These are phyloP conservation scores for Leccinum sublutescens DNA, from an alignment of 768 basidiomycete genomes.

Conservation along the genomic window DNA sequence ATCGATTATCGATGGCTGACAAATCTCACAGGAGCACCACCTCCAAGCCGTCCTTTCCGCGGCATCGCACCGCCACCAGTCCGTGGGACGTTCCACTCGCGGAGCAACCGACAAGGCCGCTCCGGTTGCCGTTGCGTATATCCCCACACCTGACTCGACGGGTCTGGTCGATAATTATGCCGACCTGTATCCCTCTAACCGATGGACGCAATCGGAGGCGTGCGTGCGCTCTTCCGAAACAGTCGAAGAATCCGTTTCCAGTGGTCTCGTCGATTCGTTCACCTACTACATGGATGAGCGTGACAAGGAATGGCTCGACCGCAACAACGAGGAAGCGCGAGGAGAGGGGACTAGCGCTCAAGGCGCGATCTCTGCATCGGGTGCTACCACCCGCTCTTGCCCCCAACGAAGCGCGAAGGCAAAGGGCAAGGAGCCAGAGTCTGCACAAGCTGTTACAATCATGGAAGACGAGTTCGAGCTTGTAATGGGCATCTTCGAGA, in stretches of 20 bases:
- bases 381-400: slow-evolving; percentile 53
- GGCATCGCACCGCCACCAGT: slow-evolving; percentile 48
- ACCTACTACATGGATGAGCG: slow-evolving; percentile 96
- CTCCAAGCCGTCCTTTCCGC: slow-evolving; percentile 57
- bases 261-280: slow-evolving; percentile 69
- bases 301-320: slow-evolving; percentile 92
- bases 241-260: slow-evolving; percentile 69
- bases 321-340: slow-evolving; percentile 82
- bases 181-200: slow-evolving; percentile 63
- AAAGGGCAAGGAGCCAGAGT: slow-evolving; percentile 82
- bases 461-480: slow-evolving; percentile 93
- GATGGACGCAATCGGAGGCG: slow-evolving; percentile 74
- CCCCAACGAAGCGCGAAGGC: slow-evolving; percentile 66
- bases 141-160: slow-evolving; percentile 91
- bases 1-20: slow-evolving; percentile 55
- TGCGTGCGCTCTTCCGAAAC: slow-evolving; percentile 84
- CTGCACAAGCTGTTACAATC: slow-evolving; percentile 60
- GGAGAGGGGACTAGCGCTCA: slow-evolving; percentile 84
- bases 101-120: slow-evolving; percentile 31
- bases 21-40: slow-evolving; percentile 53
- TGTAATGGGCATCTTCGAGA: slow-evolving; percentile 93
- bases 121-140: slow-evolving; percentile 60
- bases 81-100: slow-evolving; percentile 36
- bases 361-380: slow-evolving; percentile 56
- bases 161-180: slow-evolving; percentile 78